phyloP scores from a whole-genome alignment of 257 asterid genomes.

The Rehmannia glutinosa region DNA sequence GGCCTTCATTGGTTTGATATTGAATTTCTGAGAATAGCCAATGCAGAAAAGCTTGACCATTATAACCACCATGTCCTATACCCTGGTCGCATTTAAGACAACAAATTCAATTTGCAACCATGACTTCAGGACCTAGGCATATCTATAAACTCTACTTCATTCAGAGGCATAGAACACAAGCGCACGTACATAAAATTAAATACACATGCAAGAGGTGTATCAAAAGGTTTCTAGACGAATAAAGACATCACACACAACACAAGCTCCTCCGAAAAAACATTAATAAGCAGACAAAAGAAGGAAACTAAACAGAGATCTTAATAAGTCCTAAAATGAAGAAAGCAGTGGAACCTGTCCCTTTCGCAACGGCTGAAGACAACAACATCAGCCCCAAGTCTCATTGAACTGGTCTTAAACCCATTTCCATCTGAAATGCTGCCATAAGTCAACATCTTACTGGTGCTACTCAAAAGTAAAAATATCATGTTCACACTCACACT shows the following conservation, averaged over 20 bases:
- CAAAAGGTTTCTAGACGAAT: not conserved
- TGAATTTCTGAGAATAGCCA: not conserved
- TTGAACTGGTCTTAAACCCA: slow-evolving; percentile 94
- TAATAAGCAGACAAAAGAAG: not conserved
- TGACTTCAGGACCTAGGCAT: not conserved
- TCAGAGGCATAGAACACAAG: not conserved
- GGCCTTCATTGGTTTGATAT: not conserved
- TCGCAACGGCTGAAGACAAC: slow-evolving; percentile 74
- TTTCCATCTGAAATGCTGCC: slow-evolving; percentile 75
- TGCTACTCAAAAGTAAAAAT: slow-evolving; percentile 7
- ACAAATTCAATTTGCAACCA: not conserved
- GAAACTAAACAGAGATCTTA: not conserved
- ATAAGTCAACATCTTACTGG: slow-evolving; percentile 21
- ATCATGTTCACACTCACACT: slow-evolving; percentile 44
- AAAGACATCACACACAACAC: not conserved
- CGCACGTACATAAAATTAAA: not conserved
- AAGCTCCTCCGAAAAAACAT: not conserved
- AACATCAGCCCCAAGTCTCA: slow-evolving; percentile 96
- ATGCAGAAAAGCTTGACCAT: not conserved
- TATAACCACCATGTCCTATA: not conserved
- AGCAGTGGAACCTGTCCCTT: slow-evolving; percentile 44
- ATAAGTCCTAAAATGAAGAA: not conserved
- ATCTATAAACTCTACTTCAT: not conserved
- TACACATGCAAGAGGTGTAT: not conserved
- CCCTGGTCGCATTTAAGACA: not conserved